Base-by-base conservation (phyloP, 441 rosid genomes). In the Hura crepitans region DNA sequence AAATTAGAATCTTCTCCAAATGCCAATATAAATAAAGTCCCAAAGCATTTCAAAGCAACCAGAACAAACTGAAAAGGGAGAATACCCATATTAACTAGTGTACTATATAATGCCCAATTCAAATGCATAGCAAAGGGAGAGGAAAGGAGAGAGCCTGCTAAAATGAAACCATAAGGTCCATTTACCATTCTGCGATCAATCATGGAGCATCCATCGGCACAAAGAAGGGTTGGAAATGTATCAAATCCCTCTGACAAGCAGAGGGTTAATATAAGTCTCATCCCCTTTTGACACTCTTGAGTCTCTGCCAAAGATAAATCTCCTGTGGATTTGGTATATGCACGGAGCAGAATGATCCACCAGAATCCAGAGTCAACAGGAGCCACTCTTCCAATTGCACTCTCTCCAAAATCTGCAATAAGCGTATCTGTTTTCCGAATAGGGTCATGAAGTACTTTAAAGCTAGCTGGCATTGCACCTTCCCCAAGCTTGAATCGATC, bases 291-390 rank as follows among this genome's bases (percentile, higher is more conserved):
- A 74, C 96, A 91, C 74, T 89, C 97, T 0, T 93, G 84, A 60
- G 85, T 83, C 85, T 93, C 98, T 0, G 98, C 89, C 35, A 93
- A 80, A 62, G 95, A 78, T 62, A 85, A 78, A 78, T 93, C 96
- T 63, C 98, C 97, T 0, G 98, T 93, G 46, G 98, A 93, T 78
- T 93, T 93, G 15, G 98, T 91, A 66, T 91, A 93, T 30, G 97
- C 98, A 27, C 98, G 97, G 61, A 93, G 97, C 80, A 93, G 83
- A 67, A 93, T 91, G 63, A 93, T 93, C 98, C 98, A 91, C 98
- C 98, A 93, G 81, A 93, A 93, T 66, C 98, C 98, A 62, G 97
- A 93, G 79, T 93, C 98, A 39, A 91, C 97, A 10, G 98, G 98
- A 62, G 98, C 98, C 67, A 93, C 98, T 82, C 97, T 81, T 75